Base-by-base conservation (phyloP, 116 monocot species). In the Dioscorea cayenensis region DNA sequence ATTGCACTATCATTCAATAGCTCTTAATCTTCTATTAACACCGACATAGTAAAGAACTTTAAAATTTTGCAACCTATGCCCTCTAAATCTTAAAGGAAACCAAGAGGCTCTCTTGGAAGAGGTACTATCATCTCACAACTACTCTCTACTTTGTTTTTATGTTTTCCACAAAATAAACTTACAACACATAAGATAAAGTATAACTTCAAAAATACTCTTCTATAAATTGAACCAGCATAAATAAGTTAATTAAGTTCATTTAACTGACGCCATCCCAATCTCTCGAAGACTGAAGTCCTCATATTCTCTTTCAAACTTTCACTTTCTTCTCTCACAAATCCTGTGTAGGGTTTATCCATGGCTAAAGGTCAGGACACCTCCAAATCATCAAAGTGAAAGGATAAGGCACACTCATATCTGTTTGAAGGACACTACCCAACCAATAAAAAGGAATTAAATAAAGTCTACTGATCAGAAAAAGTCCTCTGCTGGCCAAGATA, bases 321-420 rank as follows among this genome's bases (percentile, higher is more conserved):
- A 21, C 63, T 63, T 7, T 43, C 43, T 5, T 43, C 43, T 43
- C 43, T 43, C 43, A 10, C 7, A 10, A 43, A 43, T 12, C 43
- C 43, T 43, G 43, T 63, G 63, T 21, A 59, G 6, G 22, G 63
- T 65, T 32, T 36, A 65, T 48, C 66, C 43, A 67, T 67, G 48
- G 11, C 22, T 27, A 67, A 43, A 48, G 37, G 43, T 10, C 66
- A 37, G 5, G 18, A 67, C 4, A 67, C 43, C 48, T 37, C 48
- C 37, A 37, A 21, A 43, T 20, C 27, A 19, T 11, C n/a, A 11
- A 13, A 48, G 36, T 43, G 66, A 67, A 36, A 21, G 18, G 66
- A 67, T 67, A 67, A 48, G 38, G 43, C 17, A 20, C 19, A 67
- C 36, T 22, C 36, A 48, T 48, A n/a, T 43, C 7, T 14, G 43